Base-by-base conservation (phyloP, 2,329 filamentous ascomycete species). In the Sporothrix pseudoabietina region DNA sequence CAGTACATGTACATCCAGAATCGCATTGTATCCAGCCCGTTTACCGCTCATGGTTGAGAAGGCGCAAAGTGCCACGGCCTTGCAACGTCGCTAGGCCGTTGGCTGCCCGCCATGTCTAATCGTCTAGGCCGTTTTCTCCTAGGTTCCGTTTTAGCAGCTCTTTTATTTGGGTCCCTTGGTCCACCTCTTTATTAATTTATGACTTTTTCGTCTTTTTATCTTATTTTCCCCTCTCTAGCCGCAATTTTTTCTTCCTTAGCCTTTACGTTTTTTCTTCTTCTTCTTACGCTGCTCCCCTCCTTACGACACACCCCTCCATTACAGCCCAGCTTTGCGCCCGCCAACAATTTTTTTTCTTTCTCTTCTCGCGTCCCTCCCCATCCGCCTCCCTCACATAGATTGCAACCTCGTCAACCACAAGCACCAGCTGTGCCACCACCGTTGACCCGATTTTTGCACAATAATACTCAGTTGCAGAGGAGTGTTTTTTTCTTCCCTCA, bases 291-390 rank as follows among this genome's bases (percentile, higher is more conserved):
- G 22, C 8, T 30, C 41, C 39, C 72, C 54, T 44, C 19, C 52
- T 14, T 30, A 41, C 54, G 26, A 39, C 73, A 57, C 71, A 63
- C 59, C 71, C 59, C 69, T 70, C 72, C 71, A 71, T 69, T 72
- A 68, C 71, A 74, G 71, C 73, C 71, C 72, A 61, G 68, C 71
- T 70, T 26, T 57, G 30, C 44, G 71, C 35, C 52, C 54, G 65
- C 55, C 68, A 69, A 73, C 66, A 57, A 69, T 72, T 74, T 74
- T 74, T 73, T 72, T 74, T 74, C 74, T 73, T 74, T 63, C n/a
- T 74, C 71, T 74, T n/a, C 47, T 73, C 30, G 22, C 19, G 44
- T 73, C 12, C 55, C 57, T 57, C 41, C 52, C 44, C 49, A 66
- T 66, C 61, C 39, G 61, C 61, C 55, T 71, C 69, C 71, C 71